Percentiles rank a stretch among this genome's conserved stretches.
phyloP scores from a whole-genome alignment of 371 early-diverging fungal genomes.

The Rhizopus sp. region DNA sequence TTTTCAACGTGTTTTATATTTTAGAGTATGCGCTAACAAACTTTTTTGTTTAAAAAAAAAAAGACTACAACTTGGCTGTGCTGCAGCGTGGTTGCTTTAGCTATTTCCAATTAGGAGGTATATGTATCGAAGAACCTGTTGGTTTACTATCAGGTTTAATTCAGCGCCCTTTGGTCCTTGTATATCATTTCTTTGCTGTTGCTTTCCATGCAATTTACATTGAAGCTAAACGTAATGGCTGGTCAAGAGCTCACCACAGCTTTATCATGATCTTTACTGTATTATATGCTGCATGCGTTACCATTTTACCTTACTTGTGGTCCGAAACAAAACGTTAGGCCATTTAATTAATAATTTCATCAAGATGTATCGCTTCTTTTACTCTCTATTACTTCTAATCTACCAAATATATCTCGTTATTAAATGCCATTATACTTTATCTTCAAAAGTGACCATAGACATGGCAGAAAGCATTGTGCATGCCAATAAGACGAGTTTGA shows the following conservation, averaged over 20 bases:
- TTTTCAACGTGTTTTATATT: not conserved
- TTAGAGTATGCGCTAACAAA: not conserved
- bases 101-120: conserved; percentile 84
- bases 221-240: conserved; percentile 40
- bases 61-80: conserved; percentile 46
- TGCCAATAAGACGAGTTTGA: too few species aligned
- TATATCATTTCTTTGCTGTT: conserved; percentile 85
- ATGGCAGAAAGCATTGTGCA: too few species aligned
- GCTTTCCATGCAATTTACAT: conserved; percentile 67
- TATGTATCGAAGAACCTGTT: conserved; percentile 77
- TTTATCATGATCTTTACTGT: conserved; percentile 50
- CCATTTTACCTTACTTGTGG: conserved; percentile 55
- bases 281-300: conserved; percentile 56
- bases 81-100: conserved; percentile 84
- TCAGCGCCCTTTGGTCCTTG: conserved; percentile 65
- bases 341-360: too few species aligned
- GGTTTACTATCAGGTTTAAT: conserved; percentile 75
- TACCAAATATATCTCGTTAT: too few species aligned
- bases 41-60: not conserved
- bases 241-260: conserved; percentile 38
- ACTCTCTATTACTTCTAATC: too few species aligned
- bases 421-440: too few species aligned
- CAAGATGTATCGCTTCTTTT: too few species aligned
- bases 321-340: conserved; percentile 26
- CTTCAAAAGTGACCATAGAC: too few species aligned